A percentile compares a stretch with the other conserved stretches of the same genome.
Evolutionary conservation across 352 stramenopile species (phyloP).

Genomic region (Phytopythium chamaehyphon): DNA sequence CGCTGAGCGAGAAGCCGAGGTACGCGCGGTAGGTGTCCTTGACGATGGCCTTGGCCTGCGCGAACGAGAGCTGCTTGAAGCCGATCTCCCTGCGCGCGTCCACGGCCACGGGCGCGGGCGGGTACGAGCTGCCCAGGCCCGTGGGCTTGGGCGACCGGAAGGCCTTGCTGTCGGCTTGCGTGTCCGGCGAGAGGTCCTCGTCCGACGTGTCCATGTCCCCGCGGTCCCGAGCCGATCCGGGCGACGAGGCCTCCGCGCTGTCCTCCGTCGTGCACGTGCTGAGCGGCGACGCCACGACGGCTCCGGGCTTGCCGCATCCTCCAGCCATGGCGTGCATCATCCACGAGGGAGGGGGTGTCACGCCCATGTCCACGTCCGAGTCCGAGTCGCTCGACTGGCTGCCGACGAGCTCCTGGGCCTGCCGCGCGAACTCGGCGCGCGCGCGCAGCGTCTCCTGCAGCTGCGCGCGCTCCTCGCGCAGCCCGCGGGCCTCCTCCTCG

Average conservation of each 20-base stretch:
- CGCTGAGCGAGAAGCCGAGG: conserved; percentile 48
- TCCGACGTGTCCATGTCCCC: conserved; percentile 17
- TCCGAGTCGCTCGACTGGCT: conserved; percentile 19
- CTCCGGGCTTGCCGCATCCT: neutral
- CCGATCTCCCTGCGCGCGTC: conserved; percentile 41
- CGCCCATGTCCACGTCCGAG: conserved; percentile 19
- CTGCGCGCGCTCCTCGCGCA: conserved; percentile 36
- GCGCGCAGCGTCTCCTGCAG: conserved; percentile 37
- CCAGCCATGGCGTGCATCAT: neutral
- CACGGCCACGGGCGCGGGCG: conserved; percentile 23
- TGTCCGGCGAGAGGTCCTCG: conserved; percentile 30
- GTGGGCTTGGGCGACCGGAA: conserved; percentile 32
- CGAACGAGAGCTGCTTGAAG: conserved; percentile 33
- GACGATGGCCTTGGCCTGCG: conserved; percentile 28
- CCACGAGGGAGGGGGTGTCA: conserved; percentile 14
- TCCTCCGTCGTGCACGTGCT: conserved; percentile 6
- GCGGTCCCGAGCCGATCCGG: conserved; percentile 3
- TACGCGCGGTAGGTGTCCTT: conserved; percentile 46
- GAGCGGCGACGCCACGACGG: conserved; percentile 9
- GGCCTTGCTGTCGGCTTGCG: conserved; percentile 13
- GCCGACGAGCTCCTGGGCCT: conserved; percentile 21
- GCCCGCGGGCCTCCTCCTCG: conserved; percentile 29
- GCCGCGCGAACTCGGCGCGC: conserved; percentile 35
- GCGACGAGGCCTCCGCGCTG: conserved; percentile 9
- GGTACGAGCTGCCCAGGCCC: conserved; percentile 17